Base-by-base conservation (phyloP, 441 rosid species). In the Mallotus repandus region DNA sequence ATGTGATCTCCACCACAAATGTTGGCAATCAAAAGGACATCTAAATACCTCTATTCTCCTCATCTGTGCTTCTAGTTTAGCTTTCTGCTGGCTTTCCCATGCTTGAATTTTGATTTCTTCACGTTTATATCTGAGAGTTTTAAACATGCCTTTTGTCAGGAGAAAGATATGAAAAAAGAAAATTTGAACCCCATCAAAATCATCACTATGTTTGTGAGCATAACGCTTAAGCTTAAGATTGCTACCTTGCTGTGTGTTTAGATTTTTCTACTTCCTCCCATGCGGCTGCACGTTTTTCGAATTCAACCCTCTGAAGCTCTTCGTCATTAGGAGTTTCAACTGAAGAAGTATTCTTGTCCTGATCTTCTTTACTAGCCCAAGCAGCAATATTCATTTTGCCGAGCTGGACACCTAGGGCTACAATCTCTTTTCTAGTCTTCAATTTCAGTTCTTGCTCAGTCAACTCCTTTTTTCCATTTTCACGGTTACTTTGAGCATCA, bases 341-440 rank as follows among this genome's bases (percentile, higher is more conserved):
- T 1, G 78, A 48, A 70, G 85, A 69, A 54, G 63, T 50, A n/a
- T 76, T 83, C 72, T 86, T 90, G 66, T 82, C 89, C 50, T 81
- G 84, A 76, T 88, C 96, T 9, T 83, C 96, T 87, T 91, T 91
- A 77, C 98, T 90, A n/a, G 99, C 99, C 99, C 98, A 96, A 66
- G 93, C 97, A n/a, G 98, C 99, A 43, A 93, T 96, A 74, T 89
- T 96, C 91, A 82, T 93, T 89, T 93, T 96, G 69, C 99, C 99
- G 57, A 96, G 88, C 81, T 87, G 91, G 67, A 92, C 89, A 9
- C 99, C 99, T 2, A 96, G 91, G 52, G 91, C 94, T 68, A 88
- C 92, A 58, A 96, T 93, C 84, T 96, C 99, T 84, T 86, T 85
- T 77, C 97, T 85, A 4, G 99, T 93, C 85, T 87, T 96, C 41